These are phyloP conservation scores for Aurinia saxatilis DNA, from an alignment of 345 rosid genomes.

Conservation along the genomic window DNA sequence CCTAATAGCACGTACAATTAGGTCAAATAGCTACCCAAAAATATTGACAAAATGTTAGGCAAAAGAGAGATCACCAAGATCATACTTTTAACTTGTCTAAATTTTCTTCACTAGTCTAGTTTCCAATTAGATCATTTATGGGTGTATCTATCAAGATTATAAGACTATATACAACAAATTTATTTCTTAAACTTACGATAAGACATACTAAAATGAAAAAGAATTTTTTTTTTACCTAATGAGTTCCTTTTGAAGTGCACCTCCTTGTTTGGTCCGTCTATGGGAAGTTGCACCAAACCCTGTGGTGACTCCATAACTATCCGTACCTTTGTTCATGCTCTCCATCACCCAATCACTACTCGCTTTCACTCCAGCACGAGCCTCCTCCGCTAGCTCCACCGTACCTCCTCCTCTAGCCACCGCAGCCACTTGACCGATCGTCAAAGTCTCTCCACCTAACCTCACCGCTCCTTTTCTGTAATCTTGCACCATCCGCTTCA, in stretches of 20 bases:
- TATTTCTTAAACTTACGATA: neutral
- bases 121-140: neutral
- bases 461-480: slow-evolving; percentile 49
- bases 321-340: slow-evolving; percentile 61
- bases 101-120: neutral
- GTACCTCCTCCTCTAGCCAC: slow-evolving; percentile 32
- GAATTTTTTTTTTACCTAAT: slow-evolving; percentile 38
- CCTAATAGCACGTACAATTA: neutral
- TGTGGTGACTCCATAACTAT: slow-evolving; percentile 74
- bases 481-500: slow-evolving; percentile 68
- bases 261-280: slow-evolving; percentile 62
- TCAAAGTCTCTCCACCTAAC: slow-evolving; percentile 74
- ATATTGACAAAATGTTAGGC: neutral
- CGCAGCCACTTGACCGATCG: slow-evolving; percentile 73
- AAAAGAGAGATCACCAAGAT: slow-evolving; percentile 8
- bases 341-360: slow-evolving; percentile 79
- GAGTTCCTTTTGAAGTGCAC: slow-evolving; percentile 64
- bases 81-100: neutral
- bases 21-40: neutral
- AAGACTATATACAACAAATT: too few relatives aligned
- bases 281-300: slow-evolving; percentile 77
- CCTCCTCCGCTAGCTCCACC: slow-evolving; percentile 57
- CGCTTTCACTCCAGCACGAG: slow-evolving; percentile 59
- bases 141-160: neutral
- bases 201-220: neutral